phyloP scores from a whole-genome alignment of 2,329 filamentous ascomycete genomes.

The Aureobasidium sp. region DNA sequence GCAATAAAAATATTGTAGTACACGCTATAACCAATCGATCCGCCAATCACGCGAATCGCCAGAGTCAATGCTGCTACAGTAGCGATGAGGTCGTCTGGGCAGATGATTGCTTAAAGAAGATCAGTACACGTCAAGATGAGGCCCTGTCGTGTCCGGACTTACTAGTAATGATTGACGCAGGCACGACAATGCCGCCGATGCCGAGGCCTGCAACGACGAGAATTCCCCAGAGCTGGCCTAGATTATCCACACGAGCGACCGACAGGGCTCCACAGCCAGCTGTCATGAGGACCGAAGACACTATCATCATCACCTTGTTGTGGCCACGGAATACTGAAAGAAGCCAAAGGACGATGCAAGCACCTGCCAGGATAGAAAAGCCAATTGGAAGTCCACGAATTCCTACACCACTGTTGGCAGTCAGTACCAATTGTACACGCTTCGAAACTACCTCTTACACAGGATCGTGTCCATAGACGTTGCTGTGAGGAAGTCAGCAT shows the following conservation, averaged over 20 bases:
- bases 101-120: constrained; percentile 49
- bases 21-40: constrained; percentile 46
- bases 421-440: background rate
- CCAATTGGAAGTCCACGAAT: constrained; percentile 59
- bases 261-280: constrained; percentile 39
- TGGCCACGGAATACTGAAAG: constrained; percentile 52
- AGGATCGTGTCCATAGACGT: constrained; percentile 59
- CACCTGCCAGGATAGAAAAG: constrained; percentile 56
- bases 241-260: constrained; percentile 26
- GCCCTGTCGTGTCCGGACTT: constrained; percentile 7
- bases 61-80: constrained; percentile 62
- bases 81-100: constrained; percentile 62
- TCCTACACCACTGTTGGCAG: constrained; percentile 43
- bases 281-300: constrained; percentile 58
- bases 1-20: constrained; percentile 49
- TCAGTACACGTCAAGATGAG: background rate
- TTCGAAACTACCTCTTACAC: constrained; percentile 24
- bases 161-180: constrained; percentile 54
- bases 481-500: constrained; percentile 26
- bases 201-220: constrained; percentile 57
- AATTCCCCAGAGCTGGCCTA: constrained; percentile 47
- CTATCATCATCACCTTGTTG: constrained; percentile 54
- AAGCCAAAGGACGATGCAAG: constrained; percentile 51
- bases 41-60: constrained; percentile 62
- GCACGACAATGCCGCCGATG: constrained; percentile 62